Conservation (phyloP, 805 yeast species). For the Myxozyma geophila region DNA sequence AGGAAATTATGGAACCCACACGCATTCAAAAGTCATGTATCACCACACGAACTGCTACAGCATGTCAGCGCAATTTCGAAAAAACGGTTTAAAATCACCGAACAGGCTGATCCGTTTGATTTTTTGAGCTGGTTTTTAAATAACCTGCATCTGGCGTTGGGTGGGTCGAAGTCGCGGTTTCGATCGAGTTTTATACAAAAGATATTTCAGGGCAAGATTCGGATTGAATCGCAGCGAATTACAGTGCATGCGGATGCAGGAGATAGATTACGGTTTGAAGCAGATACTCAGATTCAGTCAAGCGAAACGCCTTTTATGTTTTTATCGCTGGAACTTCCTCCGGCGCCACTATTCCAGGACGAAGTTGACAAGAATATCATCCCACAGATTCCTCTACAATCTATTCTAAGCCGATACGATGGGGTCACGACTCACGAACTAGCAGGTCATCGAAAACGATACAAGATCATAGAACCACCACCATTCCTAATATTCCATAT, state of each 20-base stretch:
- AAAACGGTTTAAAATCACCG: constrained; percentile 49
- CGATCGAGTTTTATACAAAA: constrained; percentile 44
- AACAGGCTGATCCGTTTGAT: constrained; percentile 57
- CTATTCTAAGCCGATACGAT: constrained; percentile 50
- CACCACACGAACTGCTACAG: constrained; percentile 69
- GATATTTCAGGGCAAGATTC: constrained; percentile 60
- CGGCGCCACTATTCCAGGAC: constrained; percentile 59
- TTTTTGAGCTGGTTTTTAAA: constrained; percentile 67
- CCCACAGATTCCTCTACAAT: constrained; percentile 51
- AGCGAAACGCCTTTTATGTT: constrained; percentile 52
- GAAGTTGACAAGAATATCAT: constrained; percentile 52
- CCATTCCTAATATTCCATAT: constrained; percentile 59
- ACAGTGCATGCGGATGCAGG: constrained; percentile 40
- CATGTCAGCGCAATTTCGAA: constrained; percentile 52
- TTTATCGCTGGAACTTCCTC: constrained; percentile 64
- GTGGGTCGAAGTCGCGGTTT: constrained; percentile 41
- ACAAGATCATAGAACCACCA: constrained; percentile 54
- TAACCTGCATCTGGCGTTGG: constrained; percentile 46
- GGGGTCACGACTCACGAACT: constrained; percentile 44
- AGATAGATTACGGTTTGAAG: constrained; percentile 38
- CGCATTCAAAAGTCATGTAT: constrained; percentile 63
- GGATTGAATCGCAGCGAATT: constrained; percentile 43
- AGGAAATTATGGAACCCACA: constrained; percentile 68
- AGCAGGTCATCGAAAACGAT: constrained; percentile 47
- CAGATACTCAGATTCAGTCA: constrained; percentile 36